Evolutionary conservation across 345 rosid genomes (phyloP), one percentile per base, ranked within the genome.

Genomic region (Populus simonii): DNA sequence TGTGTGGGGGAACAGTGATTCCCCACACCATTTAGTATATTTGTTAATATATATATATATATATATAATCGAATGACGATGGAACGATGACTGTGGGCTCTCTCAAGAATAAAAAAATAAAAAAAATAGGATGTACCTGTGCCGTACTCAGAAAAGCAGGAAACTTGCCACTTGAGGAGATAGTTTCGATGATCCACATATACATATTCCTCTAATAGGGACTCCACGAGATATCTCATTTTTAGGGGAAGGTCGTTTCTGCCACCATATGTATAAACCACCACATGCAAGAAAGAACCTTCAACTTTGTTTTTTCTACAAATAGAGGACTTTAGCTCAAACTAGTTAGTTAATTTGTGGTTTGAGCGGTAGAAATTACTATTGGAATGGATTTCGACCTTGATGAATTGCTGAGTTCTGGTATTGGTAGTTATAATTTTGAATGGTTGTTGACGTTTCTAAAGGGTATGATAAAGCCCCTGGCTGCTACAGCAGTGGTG

Each of bases 391-490:
- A 5, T 1, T 8, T 38, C n/a, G 66, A 59, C 6, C 7, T 57
- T 2, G 23, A 8, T 16, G 22, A 57, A 73, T 38, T 23, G 8
- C 9, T 27, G 76, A 57, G 23, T 71, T 6, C 39, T 7, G 22
- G 36, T 13, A 12, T 10, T 20, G 16, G 13, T 8, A 8, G n/a
- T n/a, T 84, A 86, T 86, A 89, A 93, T 29, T 65, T 81, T 63
- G 85, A 74, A 33, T 95, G 99, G 98, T 15, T 92, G 6, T 1
- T 81, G 31, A 90, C 87, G 66, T 93, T 84, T 61, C 77, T 91
- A 0, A 84, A 82, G 82, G 92, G 99, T 1, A 95, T 93, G 98
- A 38, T 92, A 33, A 92, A 93, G 86, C 99, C 98, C 8, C 81
- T 89, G 80, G 92, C 90, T 43, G 98, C 98, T 3, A 89, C 91